phyloP scores from a whole-genome alignment of 202 grass and related monocot species.

The Bolboschoenoplectus hybrid region DNA sequence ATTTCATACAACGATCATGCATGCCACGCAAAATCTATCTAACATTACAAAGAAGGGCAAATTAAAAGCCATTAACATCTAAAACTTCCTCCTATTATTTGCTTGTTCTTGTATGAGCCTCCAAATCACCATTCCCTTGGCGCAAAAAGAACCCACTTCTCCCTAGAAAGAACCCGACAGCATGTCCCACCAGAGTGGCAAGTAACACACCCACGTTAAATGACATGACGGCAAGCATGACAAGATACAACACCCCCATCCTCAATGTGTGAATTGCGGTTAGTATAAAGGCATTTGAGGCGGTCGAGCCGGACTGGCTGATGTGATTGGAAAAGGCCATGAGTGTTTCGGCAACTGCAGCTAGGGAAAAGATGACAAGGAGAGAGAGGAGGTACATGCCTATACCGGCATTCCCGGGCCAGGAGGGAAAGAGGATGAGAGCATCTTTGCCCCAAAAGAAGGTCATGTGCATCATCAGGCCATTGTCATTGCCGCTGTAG shows the following conservation, averaged over 20 bases:
- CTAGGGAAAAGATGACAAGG: constrained; percentile 62
- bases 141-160: constrained; percentile 48
- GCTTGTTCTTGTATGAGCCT: constrained; percentile 34
- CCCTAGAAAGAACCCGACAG: constrained; percentile 70
- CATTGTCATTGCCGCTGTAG: not conserved
- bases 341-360: constrained; percentile 62
- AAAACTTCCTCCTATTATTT: constrained; percentile 12
- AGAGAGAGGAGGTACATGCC: constrained; percentile 75
- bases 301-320: not conserved
- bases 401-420: constrained; percentile 56
- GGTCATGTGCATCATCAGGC: constrained; percentile 61
- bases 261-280: constrained; percentile 59
- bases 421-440: constrained; percentile 57
- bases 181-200: constrained; percentile 62
- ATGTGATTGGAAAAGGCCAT: constrained; percentile 46
- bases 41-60: not conserved
- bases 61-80: not conserved
- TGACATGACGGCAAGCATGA: constrained; percentile 81
- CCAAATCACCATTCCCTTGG: constrained; percentile 6
- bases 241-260: constrained; percentile 58
- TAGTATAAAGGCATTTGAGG: constrained; percentile 45
- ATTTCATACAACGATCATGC: not conserved
- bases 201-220: constrained; percentile 70
- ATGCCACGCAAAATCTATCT: constrained; percentile 18
- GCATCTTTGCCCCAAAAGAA: constrained; percentile 76